Conservation (phyloP, 1,139 yeast genomes). For the Taiozyma sp. region DNA sequence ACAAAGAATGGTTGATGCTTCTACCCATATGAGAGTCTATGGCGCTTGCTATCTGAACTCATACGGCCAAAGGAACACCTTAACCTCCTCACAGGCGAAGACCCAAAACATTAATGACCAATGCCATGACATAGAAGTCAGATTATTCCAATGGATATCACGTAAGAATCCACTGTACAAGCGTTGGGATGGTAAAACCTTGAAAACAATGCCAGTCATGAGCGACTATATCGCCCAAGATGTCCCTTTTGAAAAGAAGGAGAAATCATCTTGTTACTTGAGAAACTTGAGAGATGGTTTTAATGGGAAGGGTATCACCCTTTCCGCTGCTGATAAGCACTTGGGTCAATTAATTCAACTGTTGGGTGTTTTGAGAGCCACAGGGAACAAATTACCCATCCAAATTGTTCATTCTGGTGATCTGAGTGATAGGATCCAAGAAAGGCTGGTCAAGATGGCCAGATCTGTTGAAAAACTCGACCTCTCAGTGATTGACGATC, state of each 20-base stretch:
- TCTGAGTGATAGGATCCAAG: conserved; percentile 24
- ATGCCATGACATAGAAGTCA: conserved; percentile 32
- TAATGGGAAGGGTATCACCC: conserved; percentile 43
- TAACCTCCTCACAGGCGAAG: neutral
- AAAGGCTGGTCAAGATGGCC: conserved; percentile 24
- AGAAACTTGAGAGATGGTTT: conserved; percentile 31
- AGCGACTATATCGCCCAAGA: conserved; percentile 6
- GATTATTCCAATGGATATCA: conserved; percentile 38
- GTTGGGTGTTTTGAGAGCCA: conserved; percentile 40
- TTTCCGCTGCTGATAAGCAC: conserved; percentile 37
- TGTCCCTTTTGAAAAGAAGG: conserved; percentile 5
- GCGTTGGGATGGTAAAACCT: conserved; percentile 34
- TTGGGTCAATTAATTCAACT: conserved; percentile 34
- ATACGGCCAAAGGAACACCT: conserved; percentile 9
- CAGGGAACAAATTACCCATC: conserved; percentile 45
- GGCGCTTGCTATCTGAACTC: conserved; percentile 37
- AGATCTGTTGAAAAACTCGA: conserved; percentile 25
- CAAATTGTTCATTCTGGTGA: conserved; percentile 49
- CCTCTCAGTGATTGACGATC: conserved; percentile 26
- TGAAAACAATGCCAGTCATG: conserved; percentile 12
- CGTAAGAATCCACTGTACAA: conserved; percentile 32
- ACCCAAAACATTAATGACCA: neutral
- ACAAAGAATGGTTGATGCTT: conserved; percentile 23
- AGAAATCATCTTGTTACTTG: conserved; percentile 19
- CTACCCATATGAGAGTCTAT: conserved; percentile 36